A percentile compares a stretch with the other conserved stretches of the same genome.
Conservation (phyloP, 2,329 filamentous ascomycete genomes). For the Ploettnerulaceae sp. region DNA sequence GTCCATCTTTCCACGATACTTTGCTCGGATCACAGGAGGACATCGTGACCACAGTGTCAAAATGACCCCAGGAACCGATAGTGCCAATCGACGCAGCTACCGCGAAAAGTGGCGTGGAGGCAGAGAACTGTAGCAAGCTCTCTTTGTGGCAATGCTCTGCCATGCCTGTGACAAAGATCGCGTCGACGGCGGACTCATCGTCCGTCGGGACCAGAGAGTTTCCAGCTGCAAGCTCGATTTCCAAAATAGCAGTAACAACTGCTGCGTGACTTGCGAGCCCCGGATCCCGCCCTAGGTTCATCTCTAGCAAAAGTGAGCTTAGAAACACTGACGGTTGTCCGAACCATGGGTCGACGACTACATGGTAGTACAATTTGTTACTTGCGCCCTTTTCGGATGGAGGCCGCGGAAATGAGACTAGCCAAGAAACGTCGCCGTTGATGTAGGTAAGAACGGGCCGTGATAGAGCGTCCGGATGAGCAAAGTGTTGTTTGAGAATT, state of each 20-base stretch:
- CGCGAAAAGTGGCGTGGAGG: background rate
- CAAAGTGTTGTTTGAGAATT: background rate
- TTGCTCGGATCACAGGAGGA: background rate
- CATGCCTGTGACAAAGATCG: background rate
- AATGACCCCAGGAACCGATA: background rate
- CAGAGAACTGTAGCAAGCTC: conserved; percentile 1
- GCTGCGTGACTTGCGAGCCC: background rate
- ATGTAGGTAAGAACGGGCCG: background rate
- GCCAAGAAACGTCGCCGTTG: conserved; percentile 1
- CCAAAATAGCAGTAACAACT: background rate
- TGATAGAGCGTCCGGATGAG: background rate
- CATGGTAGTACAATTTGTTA: background rate
- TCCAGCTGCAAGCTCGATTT: background rate
- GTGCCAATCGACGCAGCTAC: background rate
- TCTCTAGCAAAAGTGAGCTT: background rate
- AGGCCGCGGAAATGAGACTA: background rate
- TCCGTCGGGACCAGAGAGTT: background rate
- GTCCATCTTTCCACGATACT: background rate
- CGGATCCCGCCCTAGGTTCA: background rate
- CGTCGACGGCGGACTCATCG: background rate
- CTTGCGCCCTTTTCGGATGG: background rate
- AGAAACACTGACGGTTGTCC: background rate
- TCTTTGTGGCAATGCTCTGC: background rate
- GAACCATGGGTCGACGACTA: background rate
- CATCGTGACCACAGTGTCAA: background rate